Evolutionary conservation across 192 early-diverging fungal species (phyloP).

Genomic region (Gamsiella multidivaricata): DNA sequence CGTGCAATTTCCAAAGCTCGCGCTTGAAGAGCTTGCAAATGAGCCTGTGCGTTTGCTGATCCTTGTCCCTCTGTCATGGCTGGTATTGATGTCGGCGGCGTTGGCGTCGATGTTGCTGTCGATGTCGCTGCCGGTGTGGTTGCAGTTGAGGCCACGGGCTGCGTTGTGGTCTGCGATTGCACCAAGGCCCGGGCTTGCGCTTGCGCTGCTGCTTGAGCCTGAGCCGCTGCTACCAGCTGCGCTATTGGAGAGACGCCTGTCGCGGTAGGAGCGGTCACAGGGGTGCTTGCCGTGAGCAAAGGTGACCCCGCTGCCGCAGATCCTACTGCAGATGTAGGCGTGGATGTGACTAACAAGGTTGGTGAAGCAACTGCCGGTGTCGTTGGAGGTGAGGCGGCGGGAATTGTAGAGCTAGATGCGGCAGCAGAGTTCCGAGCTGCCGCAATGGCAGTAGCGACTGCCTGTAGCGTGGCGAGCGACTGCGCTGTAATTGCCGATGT

Average conservation of each 20-base stretch:
- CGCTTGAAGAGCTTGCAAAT: conserved; percentile 17
- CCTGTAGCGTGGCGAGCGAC: conserved; percentile 29
- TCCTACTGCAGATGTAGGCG: not conserved
- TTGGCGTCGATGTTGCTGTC: not conserved
- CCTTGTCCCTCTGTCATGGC: not conserved
- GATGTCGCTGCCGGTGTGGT: not conserved
- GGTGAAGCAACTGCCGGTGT: too few relatives aligned
- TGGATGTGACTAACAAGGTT: too few relatives aligned
- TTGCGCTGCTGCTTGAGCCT: conserved; percentile 37
- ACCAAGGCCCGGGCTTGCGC: conserved; percentile 15
- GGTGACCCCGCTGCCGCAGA: not conserved
- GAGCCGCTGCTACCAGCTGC: conserved; percentile 45
- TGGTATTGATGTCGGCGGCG: not conserved
- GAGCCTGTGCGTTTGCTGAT: conserved; percentile 10
- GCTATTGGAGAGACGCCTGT: conserved; percentile 35
- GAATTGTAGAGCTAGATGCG: not conserved
- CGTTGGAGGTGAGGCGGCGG: not conserved
- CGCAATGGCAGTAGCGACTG: conserved; percentile 19
- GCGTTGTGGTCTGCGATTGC: conserved; percentile 7
- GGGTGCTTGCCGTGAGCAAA: not conserved
- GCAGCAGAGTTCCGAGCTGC: conserved; percentile 10
- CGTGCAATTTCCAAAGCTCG: conserved; percentile 14
- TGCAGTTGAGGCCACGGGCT: not conserved
- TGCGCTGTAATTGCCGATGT: conserved; percentile 2
- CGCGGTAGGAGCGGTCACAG: not conserved